These are phyloP conservation scores for Cymbidium sinense DNA, from an alignment of 106 monocot species.

Conservation along the genomic window DNA sequence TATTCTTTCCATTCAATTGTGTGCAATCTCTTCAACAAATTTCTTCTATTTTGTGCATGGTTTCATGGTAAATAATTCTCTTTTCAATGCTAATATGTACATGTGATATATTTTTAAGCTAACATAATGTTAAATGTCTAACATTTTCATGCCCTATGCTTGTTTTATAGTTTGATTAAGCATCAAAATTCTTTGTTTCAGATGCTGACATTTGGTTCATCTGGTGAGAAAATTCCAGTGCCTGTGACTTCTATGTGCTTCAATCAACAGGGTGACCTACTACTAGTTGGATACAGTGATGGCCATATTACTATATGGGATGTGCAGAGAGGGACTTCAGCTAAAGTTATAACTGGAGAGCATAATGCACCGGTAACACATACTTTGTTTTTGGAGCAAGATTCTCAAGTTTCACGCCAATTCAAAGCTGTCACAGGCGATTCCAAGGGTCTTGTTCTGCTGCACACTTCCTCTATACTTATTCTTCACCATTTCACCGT, in stretches of 20 bases:
- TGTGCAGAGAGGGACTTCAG: slow-evolving; percentile 55
- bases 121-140: not conserved
- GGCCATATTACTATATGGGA: slow-evolving; percentile 93
- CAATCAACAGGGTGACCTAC: slow-evolving; percentile 87
- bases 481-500: slow-evolving; percentile 70
- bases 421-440: slow-evolving; percentile 91
- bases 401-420: slow-evolving; percentile 59
- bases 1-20: not conserved
- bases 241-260: slow-evolving; percentile 96
- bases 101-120: not conserved
- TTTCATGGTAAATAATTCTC: not conserved
- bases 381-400: slow-evolving; percentile 76
- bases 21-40: not conserved
- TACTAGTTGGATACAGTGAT: slow-evolving; percentile 89
- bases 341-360: slow-evolving; percentile 72
- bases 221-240: slow-evolving; percentile 62
- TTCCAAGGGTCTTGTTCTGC: slow-evolving; percentile 75
- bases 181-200: slow-evolving; percentile 28
- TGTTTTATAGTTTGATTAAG: not conserved
- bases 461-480: slow-evolving; percentile 75
- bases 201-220: slow-evolving; percentile 64
- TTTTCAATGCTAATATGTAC: not conserved
- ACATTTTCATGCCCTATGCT: not conserved
- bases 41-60: not conserved
- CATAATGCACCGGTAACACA: slow-evolving; percentile 81